These are phyloP conservation scores for Pleurostoma richardsiae DNA, from an alignment of 2,329 filamentous ascomycete species.

Conservation along the genomic window DNA sequence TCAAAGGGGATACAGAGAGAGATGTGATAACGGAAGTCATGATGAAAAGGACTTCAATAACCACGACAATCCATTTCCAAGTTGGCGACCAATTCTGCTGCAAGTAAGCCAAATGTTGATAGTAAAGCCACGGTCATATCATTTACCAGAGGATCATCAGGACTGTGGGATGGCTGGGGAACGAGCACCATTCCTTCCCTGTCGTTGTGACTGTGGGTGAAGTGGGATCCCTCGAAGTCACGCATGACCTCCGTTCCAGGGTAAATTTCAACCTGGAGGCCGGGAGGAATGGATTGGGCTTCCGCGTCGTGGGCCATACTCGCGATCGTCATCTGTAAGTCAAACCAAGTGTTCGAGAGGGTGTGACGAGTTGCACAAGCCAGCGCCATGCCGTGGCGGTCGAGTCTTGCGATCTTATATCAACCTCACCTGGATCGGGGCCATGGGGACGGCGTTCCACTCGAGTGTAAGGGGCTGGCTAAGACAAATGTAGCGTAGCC, in stretches of 20 bases:
- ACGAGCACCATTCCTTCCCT: constrained; percentile 37
- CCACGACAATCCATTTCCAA: not conserved
- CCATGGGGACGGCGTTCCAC: too few relatives aligned
- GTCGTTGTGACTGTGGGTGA: not conserved
- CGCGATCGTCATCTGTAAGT: too few relatives aligned
- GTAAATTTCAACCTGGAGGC: constrained; percentile 7
- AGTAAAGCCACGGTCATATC: too few relatives aligned
- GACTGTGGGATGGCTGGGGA: constrained; percentile 45
- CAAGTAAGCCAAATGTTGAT: not conserved
- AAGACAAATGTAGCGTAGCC: too few relatives aligned
- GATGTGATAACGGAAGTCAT: not conserved
- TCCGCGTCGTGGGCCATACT: too few relatives aligned
- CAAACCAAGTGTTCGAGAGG: too few relatives aligned
- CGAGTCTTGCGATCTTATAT: too few relatives aligned
- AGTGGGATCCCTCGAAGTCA: not conserved
- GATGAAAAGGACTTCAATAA: not conserved
- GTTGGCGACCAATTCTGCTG: not conserved
- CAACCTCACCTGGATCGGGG: too few relatives aligned
- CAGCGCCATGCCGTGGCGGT: too few relatives aligned
- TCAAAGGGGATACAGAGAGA: not conserved
- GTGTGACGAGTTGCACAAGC: too few relatives aligned
- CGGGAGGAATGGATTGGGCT: constrained; percentile 4
- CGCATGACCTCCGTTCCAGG: not conserved
- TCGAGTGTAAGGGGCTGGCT: too few relatives aligned
- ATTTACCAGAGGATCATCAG: constrained; percentile 40